Conservation (phyloP, 371 early-diverging fungal genomes). For the Blakeslea trispora region DNA sequence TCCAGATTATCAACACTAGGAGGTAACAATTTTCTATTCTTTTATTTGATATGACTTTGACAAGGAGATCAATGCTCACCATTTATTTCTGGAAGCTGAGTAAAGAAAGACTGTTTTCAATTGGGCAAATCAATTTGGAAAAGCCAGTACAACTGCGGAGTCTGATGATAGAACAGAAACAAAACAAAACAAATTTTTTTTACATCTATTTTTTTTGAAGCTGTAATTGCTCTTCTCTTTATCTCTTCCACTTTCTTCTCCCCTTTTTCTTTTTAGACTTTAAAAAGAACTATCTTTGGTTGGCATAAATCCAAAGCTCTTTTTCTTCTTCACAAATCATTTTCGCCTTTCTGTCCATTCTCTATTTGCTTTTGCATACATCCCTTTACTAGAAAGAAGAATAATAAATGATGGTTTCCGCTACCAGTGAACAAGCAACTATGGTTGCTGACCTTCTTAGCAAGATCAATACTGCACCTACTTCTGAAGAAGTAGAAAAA, state of each 20-base stretch:
- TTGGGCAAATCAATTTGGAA: too few relatives aligned
- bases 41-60: too few relatives aligned
- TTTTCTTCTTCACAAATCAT: background rate
- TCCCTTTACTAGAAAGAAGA: background rate
- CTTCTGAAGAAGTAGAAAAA: conserved; percentile 58
- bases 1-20: too few relatives aligned
- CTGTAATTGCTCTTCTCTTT: background rate
- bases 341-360: conserved; percentile 1
- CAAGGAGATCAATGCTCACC: too few relatives aligned
- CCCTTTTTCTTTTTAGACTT: background rate
- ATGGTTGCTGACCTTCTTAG: conserved; percentile 45
- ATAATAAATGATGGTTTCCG: conserved; percentile 25
- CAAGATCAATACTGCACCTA: conserved; percentile 60
- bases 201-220: background rate
- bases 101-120: too few relatives aligned
- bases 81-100: too few relatives aligned
- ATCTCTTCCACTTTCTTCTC: background rate
- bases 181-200: background rate
- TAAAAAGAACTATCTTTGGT: too few relatives aligned
- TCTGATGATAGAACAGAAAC: background rate
- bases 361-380: background rate
- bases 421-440: conserved; percentile 33
- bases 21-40: too few relatives aligned
- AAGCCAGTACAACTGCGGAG: background rate
- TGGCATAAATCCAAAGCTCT: background rate